These are phyloP conservation scores for Abrus precatorius DNA, from an alignment of 306 rosid species.

Conservation along the genomic window DNA sequence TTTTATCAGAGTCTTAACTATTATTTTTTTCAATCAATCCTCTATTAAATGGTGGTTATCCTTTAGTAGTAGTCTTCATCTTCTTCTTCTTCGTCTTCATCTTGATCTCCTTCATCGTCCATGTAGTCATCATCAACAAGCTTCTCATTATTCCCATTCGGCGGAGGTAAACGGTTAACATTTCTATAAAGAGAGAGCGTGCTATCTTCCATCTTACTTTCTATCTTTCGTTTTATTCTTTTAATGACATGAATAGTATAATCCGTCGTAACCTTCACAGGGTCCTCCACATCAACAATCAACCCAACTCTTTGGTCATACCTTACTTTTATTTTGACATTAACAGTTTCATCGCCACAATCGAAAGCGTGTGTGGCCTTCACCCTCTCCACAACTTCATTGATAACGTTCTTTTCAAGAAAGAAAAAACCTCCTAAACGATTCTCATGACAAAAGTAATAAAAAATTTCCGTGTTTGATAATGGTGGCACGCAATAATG, in stretches of 20 bases:
- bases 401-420: neutral
- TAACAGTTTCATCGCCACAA: neutral
- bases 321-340: neutral
- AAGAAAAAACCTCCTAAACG: slow-evolving; percentile 18
- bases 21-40: too few species aligned
- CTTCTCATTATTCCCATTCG: neutral
- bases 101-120: too few species aligned
- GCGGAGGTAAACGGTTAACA: neutral
- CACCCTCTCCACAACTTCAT: neutral
- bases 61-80: too few species aligned
- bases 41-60: too few species aligned
- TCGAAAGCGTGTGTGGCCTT: slow-evolving; percentile 21
- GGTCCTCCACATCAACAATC: slow-evolving; percentile 37
- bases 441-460: slow-evolving; percentile 7
- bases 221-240: slow-evolving; percentile 25
- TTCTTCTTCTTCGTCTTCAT: too few species aligned
- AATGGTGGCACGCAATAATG: slow-evolving; percentile 31
- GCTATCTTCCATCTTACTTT: slow-evolving; percentile 16
- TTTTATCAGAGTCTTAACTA: too few species aligned
- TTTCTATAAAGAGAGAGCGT: neutral
- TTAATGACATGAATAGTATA: neutral
- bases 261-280: slow-evolving; percentile 23
- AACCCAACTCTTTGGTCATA: neutral
- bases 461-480: neutral
- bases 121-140: too few species aligned